Conservation (phyloP, 108 stramenopile species). For the Skeletonema costatum region DNA sequence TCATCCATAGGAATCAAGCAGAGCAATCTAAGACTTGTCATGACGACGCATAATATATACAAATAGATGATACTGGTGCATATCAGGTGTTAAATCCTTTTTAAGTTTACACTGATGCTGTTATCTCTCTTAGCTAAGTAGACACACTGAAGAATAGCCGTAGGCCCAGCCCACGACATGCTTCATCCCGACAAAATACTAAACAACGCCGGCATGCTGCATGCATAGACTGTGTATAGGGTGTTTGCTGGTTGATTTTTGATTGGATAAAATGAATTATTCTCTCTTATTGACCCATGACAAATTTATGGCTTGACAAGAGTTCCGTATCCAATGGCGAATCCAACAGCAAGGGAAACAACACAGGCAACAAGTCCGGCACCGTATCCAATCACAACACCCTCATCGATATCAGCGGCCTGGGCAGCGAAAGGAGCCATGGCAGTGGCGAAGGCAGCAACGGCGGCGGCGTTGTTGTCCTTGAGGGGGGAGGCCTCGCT, state of each 20-base stretch:
- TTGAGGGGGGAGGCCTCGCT: constrained; percentile 45
- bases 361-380: constrained; percentile 88
- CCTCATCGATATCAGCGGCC: constrained; percentile 79
- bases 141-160: constrained; percentile 2
- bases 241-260: neutral
- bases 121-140: neutral
- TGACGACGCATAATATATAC: neutral
- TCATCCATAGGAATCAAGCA: too few relatives aligned
- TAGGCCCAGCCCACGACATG: neutral
- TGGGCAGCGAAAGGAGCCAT: constrained; percentile 88
- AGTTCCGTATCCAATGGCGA: constrained; percentile 91
- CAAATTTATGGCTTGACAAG: constrained; percentile 84
- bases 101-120: constrained; percentile 12
- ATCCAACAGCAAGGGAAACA: constrained; percentile 87
- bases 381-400: constrained; percentile 82
- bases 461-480: constrained; percentile 66
- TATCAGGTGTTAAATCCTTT: constrained; percentile 5
- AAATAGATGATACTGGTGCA: neutral
- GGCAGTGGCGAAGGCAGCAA: constrained; percentile 85
- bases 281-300: neutral
- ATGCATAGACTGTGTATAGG: neutral
- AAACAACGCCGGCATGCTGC: neutral
- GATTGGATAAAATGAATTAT: neutral
- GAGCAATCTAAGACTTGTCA: too few relatives aligned
- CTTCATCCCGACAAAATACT: neutral